Base-by-base conservation (phyloP, 2,329 filamentous ascomycete genomes). In the Mycosphaerelloides madeirae region DNA sequence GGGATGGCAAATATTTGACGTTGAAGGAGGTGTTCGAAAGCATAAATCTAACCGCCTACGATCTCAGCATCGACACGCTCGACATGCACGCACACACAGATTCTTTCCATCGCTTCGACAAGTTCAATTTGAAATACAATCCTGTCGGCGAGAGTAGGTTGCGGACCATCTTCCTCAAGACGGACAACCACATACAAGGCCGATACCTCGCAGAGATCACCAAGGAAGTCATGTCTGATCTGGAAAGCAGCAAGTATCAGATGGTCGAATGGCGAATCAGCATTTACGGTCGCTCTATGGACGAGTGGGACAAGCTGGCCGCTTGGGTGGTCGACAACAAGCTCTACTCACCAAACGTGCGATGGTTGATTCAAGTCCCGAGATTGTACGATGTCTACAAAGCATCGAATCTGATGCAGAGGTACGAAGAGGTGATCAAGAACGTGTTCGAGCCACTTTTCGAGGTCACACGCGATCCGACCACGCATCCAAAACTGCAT, bases 241-340 rank as follows among this genome's bases (percentile, higher is more conserved):
- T 98, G 25, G 93, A 98, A 67, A 95, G 91, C 38, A 96, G 90
- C 78, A 98, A 98, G 66, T 98, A 98, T 62, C 93, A 98, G 65
- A 96, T 98, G 86, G 93, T 93, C 1, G 93, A 98, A 70, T 98
- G 94, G 90, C 88, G 93, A 33, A 95, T 98, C 55, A 96, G 90
- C 18, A 88, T 98, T 53, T 98, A 98, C 60, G 93, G 93, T 51
- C 86, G 88, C 63, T 85, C 85, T 2, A 77, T 95, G 31, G 84
- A 95, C 51, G 93, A 98, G 66, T 98, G 93, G 93, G 91, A 97
- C 62, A 98, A 95, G 63, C 79, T 98, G 40, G 93, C 93, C 3
- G 87, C 86, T 3, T 98, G 93, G 93, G 89, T 98, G 6, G 82
- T 97, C 13, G 91, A 97, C 71, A 95, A 97, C 73, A 97, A 96